These are phyloP conservation scores for Colletotrichum echinochloae DNA, from an alignment of 2,329 filamentous ascomycete genomes.

Conservation along the genomic window DNA sequence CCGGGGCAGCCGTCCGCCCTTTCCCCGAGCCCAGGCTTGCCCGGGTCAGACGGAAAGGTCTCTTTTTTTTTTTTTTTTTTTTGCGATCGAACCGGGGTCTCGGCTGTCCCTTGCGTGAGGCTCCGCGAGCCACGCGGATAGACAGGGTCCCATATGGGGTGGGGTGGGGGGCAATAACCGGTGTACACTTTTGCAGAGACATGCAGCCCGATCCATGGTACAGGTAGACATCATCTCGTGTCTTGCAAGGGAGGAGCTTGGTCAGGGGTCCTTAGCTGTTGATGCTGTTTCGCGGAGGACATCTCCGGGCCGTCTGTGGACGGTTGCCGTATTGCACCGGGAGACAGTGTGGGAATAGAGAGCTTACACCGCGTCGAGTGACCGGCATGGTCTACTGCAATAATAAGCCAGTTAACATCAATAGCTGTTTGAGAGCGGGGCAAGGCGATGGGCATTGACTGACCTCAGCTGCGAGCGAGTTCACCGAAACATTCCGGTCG, in stretches of 20 bases:
- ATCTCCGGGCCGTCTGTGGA: not conserved
- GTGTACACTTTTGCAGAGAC: not conserved
- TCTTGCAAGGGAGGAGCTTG: constrained; percentile 10
- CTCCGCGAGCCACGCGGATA: not conserved
- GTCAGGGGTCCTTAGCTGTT: not conserved
- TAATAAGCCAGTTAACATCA: not conserved
- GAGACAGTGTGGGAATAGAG: not conserved
- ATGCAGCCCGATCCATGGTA: not conserved
- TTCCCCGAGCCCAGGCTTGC: not conserved
- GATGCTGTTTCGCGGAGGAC: too few relatives aligned
- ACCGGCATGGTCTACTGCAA: not conserved
- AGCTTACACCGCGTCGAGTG: not conserved
- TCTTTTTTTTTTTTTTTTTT: too few relatives aligned
- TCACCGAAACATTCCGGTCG: not conserved
- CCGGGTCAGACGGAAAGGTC: not conserved
- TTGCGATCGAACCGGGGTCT: not conserved
- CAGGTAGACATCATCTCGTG: not conserved
- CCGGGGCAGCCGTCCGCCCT: not conserved
- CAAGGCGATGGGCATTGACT: not conserved
- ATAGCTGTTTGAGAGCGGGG: not conserved
- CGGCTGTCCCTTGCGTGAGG: constrained; percentile 3
- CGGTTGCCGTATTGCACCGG: not conserved
- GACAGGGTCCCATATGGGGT: not conserved
- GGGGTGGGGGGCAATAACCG: not conserved
- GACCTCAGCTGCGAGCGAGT: too few relatives aligned